Percentiles rank a stretch among this genome's conserved stretches.
phyloP scores from a whole-genome alignment of 306 rosid genomes.

The Carpinus viminea region DNA sequence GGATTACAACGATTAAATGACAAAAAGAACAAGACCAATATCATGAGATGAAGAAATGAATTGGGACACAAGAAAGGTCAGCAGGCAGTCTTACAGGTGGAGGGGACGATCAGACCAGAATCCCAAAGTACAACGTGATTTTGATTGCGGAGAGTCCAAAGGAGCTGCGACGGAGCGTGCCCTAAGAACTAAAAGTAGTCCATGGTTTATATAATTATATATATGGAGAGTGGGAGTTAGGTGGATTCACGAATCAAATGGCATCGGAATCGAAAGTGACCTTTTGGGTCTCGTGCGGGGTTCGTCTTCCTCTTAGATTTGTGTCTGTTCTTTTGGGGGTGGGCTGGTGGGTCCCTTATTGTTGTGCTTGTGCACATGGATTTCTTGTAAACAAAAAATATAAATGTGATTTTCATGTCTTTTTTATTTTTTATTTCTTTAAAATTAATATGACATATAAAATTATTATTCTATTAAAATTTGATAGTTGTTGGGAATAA shows the following conservation, averaged over 20 bases:
- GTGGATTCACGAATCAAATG: too few relatives aligned
- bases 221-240: background rate
- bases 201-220: background rate
- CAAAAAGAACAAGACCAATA: background rate
- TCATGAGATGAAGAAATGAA: background rate
- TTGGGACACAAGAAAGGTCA: background rate
- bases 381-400: too few relatives aligned
- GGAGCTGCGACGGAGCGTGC: background rate
- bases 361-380: too few relatives aligned
- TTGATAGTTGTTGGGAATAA: too few relatives aligned
- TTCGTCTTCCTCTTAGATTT: background rate
- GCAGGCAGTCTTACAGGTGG: background rate
- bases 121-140: background rate
- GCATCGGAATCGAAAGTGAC: background rate
- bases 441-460: too few relatives aligned
- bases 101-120: background rate
- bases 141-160: background rate
- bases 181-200: background rate
- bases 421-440: too few relatives aligned
- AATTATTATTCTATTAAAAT: too few relatives aligned
- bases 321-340: too few relatives aligned
- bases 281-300: constrained; percentile 1
- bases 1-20: background rate
- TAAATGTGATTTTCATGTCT: too few relatives aligned
- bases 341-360: too few relatives aligned